Base-by-base conservation (phyloP, 768 basidiomycete species). In the Macrolepiota albuminosa region DNA sequence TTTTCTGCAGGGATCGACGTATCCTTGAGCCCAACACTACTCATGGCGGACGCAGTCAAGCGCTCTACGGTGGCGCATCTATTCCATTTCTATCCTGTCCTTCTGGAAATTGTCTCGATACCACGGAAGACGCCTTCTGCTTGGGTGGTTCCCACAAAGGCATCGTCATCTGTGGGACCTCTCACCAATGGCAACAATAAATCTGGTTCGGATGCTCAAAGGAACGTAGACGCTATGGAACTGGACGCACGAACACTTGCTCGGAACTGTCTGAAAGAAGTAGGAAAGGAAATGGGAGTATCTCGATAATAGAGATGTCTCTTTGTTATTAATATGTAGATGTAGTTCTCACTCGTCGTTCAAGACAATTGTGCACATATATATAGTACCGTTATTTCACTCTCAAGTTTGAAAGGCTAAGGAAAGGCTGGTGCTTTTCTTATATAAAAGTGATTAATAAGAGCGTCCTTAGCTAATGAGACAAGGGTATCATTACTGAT, bases 11-110 rank as follows among this genome's bases (percentile, higher is more conserved):
- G 72, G 76, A 63, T 71, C 39, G 81, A 85, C 71, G 47, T 75
- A 1, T 71, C 76, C 1, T 68, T 82, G 18, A 71, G 78, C 1
- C 82, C 87, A 0, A 74, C 83, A 13, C 74, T 75, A 13, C 75
- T 91, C 3, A 79, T 95, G 24, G 78, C 86, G 0, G 86, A 93
- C 60, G 83, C 88, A 0, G 83, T 89, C 13, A 84, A 84, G 64
- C 84, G 90, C 1, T 95, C 95, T 1, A 71, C 84, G 0, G 80
- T 85, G 16, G 93, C 89, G 0, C 95, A 96, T 66, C 75, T 98
- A 11, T 96, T 96, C 80, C 87, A 94, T 68, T 87, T 96, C 59
- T 95, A 95, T 67, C 75, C 84, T 0, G 73, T 90, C 2, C 71
- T 97, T 4, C 89, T 89, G 64, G 87, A 93, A 66, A 87, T 96